Conservation (phyloP, 371 early-diverging fungal genomes). For the Mucor mucedo region DNA sequence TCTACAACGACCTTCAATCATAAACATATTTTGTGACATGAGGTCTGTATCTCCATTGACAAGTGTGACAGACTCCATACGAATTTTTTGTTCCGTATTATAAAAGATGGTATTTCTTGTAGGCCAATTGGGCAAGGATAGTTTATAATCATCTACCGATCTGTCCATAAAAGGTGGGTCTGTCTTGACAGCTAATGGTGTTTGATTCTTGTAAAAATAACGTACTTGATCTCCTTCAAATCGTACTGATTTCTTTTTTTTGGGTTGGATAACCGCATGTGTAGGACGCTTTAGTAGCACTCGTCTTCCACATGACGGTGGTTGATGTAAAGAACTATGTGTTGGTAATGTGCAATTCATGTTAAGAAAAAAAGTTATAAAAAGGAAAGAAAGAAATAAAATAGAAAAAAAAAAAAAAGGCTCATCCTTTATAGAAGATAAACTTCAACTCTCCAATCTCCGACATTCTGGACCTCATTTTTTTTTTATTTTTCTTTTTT, state of each 20-base stretch:
- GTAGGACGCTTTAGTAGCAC: conserved; percentile 24
- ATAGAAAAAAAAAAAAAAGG: background rate
- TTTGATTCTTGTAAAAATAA: conserved; percentile 36
- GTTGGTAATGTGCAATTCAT: conserved; percentile 16
- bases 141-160: conserved; percentile 21
- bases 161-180: conserved; percentile 37
- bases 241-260: conserved; percentile 34
- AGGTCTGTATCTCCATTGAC: conserved; percentile 35
- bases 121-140: conserved; percentile 27
- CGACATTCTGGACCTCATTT: conserved; percentile 8
- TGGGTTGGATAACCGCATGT: conserved; percentile 20
- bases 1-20: conserved; percentile 63
- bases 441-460: background rate
- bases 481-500: conserved; percentile 1
- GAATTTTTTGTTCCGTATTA: conserved; percentile 26
- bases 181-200: conserved; percentile 47
- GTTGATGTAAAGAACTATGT: conserved; percentile 11
- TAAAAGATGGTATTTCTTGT: conserved; percentile 12
- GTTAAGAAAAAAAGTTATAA: background rate
- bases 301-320: conserved; percentile 18
- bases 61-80: conserved; percentile 42
- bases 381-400: background rate
- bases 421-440: background rate
- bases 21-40: conserved; percentile 25
- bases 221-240: conserved; percentile 31